These are phyloP conservation scores for Aphanomyces invadans DNA, from an alignment of 352 stramenopile species.

Conservation along the genomic window DNA sequence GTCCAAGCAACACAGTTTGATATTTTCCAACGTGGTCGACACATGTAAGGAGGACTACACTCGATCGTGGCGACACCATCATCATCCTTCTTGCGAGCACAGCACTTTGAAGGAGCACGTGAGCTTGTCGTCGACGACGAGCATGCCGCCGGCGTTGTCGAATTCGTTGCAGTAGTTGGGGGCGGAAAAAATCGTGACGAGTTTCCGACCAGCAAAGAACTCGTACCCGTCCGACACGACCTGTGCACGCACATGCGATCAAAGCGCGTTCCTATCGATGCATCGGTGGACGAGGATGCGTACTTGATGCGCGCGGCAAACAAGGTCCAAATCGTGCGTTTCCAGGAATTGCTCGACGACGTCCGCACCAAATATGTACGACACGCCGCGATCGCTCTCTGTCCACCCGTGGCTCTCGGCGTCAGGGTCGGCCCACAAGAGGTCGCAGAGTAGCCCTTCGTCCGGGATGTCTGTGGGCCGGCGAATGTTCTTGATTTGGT, in stretches of 20 bases:
- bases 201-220: slow-evolving; percentile 97
- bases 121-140: slow-evolving; percentile 67
- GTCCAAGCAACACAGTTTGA: too few relatives aligned
- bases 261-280: too few relatives aligned
- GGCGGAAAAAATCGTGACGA: slow-evolving; percentile 99
- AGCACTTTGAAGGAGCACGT: slow-evolving; percentile 79
- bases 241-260: slow-evolving; percentile 24
- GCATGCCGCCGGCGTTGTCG: slow-evolving; percentile 95
- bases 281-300: not conserved
- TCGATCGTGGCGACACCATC: too few relatives aligned
- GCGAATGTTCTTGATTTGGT: slow-evolving; percentile 92
- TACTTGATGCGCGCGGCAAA: slow-evolving; percentile 98
- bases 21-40: too few relatives aligned
- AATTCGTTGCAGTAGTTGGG: slow-evolving; percentile 99
- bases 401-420: slow-evolving; percentile 89
- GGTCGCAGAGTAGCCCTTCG: slow-evolving; percentile 74
- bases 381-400: slow-evolving; percentile 96
- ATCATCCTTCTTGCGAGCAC: slow-evolving; percentile 32
- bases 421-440: slow-evolving; percentile 84
- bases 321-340: slow-evolving; percentile 95
- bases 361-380: slow-evolving; percentile 98
- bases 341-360: slow-evolving; percentile 96
- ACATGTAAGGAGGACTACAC: too few relatives aligned
- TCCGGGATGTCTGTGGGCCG: slow-evolving; percentile 79
- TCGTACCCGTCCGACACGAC: slow-evolving; percentile 99